phyloP scores from a whole-genome alignment of 331 rosid genomes.

The Rosa hybrid region DNA sequence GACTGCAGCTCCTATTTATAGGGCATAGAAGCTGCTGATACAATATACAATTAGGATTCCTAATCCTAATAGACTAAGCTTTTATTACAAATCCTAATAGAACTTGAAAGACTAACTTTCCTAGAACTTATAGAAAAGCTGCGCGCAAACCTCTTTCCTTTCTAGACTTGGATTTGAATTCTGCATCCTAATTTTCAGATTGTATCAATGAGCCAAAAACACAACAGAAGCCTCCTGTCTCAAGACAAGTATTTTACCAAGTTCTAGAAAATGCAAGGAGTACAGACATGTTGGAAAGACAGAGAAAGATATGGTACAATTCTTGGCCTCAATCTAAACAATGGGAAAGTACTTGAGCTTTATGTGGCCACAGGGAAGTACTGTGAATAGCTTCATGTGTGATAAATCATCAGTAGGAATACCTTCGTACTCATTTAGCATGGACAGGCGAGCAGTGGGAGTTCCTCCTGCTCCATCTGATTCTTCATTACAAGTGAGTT shows the following conservation, averaged over 20 bases:
- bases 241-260: slow-evolving; percentile 71
- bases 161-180: no score
- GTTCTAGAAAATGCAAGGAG: slow-evolving; percentile 87
- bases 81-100: no score
- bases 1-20: no score
- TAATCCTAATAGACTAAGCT: no score
- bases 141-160: no score
- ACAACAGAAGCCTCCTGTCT: slow-evolving; percentile 52
- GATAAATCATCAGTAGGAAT: slow-evolving; percentile 92
- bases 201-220: no score
- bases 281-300: slow-evolving; percentile 95
- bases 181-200: no score
- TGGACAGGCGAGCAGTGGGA: slow-evolving; percentile 75
- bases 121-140: no score
- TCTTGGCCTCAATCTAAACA: slow-evolving; percentile 78
- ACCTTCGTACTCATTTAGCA: slow-evolving; percentile 89
- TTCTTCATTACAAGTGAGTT: slow-evolving; percentile 67
- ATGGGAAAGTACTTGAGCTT: slow-evolving; percentile 91
- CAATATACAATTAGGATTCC: no score
- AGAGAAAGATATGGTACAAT: slow-evolving; percentile 95
- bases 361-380: slow-evolving; percentile 83
- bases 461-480: slow-evolving; percentile 75
- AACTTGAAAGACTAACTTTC: no score
- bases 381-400: slow-evolving; percentile 60
- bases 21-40: no score